These are phyloP conservation scores for Gnomoniopsis sp. DNA, from an alignment of 2,329 filamentous ascomycete species.

Conservation along the genomic window DNA sequence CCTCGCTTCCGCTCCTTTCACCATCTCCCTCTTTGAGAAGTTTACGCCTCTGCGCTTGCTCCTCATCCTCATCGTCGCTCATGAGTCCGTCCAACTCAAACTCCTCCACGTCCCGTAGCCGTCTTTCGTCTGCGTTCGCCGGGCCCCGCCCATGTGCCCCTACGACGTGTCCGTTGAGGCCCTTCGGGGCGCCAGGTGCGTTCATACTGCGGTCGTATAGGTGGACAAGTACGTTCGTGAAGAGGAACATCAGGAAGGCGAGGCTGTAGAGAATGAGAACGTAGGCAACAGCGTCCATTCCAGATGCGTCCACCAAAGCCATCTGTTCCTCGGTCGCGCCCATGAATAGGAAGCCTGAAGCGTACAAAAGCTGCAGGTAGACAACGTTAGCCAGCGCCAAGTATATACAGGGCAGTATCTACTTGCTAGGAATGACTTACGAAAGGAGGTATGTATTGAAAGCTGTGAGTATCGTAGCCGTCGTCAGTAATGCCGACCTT, in stretches of 20 bases:
- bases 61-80: conserved; percentile 76
- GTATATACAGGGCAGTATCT: too few species aligned
- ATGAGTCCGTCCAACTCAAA: conserved; percentile 91
- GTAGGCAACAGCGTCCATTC: conserved; percentile 87
- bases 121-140: conserved; percentile 42
- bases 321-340: conserved; percentile 97
- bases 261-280: conserved; percentile 88
- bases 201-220: conserved; percentile 68
- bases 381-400: conserved; percentile 14
- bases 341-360: conserved; percentile 96
- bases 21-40: conserved; percentile 30
- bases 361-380: conserved; percentile 69
- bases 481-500: conserved; percentile 61
- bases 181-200: conserved; percentile 32
- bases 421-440: conserved; percentile 41
- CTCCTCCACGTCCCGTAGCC: conserved; percentile 78
- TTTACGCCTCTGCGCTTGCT: conserved; percentile 36
- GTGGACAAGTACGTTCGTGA: conserved; percentile 79
- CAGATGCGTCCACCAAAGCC: conserved; percentile 66
- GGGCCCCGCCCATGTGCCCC: not conserved
- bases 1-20: conserved; percentile 10
- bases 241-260: conserved; percentile 87
- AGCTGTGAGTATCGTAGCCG: conserved; percentile 64
- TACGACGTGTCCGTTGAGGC: conserved; percentile 31
- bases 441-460: conserved; percentile 52